Conservation (phyloP, 768 basidiomycete genomes). For the Tulasnella calospora region DNA sequence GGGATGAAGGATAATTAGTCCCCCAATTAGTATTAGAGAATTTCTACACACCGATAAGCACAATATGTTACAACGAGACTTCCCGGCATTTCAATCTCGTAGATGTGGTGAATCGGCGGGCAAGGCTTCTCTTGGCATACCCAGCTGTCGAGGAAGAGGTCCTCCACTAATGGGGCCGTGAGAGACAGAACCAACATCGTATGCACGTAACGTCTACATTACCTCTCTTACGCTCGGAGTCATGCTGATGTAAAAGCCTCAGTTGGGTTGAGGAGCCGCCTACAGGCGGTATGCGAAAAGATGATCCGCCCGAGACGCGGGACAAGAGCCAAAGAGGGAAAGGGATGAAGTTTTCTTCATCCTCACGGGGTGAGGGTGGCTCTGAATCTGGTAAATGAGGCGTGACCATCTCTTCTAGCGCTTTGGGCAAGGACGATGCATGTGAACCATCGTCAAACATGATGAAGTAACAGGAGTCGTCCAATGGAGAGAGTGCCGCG, state of each 20-base stretch:
- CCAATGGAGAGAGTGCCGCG: background rate
- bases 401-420: background rate
- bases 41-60: background rate
- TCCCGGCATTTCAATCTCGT: background rate
- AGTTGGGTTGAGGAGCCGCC: background rate
- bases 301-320: background rate
- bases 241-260: background rate
- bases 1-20: background rate
- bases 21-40: too few species aligned
- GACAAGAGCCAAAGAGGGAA: slow-evolving; percentile 2
- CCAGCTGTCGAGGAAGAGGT: background rate
- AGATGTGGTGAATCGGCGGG: background rate
- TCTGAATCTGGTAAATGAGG: background rate
- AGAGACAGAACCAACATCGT: background rate
- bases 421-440: background rate
- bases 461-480: background rate
- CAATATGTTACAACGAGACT: background rate
- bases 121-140: background rate
- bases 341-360: background rate
- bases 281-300: background rate
- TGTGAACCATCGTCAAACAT: background rate
- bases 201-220: background rate
- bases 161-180: background rate
- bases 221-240: background rate
- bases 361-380: background rate